A percentile compares a stretch with the other conserved stretches of the same genome.
Conservation (phyloP, 1,284 basidiomycete genomes). For the Cryptococcus maquisensis region DNA sequence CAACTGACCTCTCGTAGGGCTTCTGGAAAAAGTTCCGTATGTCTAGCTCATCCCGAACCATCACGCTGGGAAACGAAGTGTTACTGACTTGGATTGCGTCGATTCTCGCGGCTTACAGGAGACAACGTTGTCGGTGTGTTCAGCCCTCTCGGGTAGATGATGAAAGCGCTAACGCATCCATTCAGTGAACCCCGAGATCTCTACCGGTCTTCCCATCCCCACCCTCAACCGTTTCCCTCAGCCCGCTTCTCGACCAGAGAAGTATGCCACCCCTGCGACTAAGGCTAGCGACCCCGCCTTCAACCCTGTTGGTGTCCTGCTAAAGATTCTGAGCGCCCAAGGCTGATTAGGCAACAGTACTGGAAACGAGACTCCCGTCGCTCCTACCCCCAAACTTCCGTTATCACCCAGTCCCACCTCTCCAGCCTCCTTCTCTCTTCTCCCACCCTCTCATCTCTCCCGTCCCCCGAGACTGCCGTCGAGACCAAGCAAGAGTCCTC, state of each 20-base stretch:
- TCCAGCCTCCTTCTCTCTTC: constrained; percentile 78
- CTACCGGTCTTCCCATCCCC: constrained; percentile 79
- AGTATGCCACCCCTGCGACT: constrained; percentile 78
- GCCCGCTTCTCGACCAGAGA: constrained; percentile 80
- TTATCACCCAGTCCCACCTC: constrained; percentile 73
- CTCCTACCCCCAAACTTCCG: constrained; percentile 80
- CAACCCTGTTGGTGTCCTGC: constrained; percentile 17
- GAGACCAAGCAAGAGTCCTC: constrained; percentile 20
- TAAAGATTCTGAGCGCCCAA: neutral
- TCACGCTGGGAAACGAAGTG: too few relatives aligned
- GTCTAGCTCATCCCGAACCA: constrained; percentile 45
- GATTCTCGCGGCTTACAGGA: constrained; percentile 52
- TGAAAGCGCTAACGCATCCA: neutral
- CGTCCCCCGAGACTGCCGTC: constrained; percentile 56
- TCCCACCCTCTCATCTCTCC: constrained; percentile 67
- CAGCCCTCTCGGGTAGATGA: neutral
- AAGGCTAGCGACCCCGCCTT: constrained; percentile 59
- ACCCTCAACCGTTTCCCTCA: constrained; percentile 72
- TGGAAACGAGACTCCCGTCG: constrained; percentile 88
- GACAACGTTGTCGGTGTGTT: constrained; percentile 74
- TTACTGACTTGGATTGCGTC: too few relatives aligned
- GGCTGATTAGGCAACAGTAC: constrained; percentile 54
- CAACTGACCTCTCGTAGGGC: constrained; percentile 41
- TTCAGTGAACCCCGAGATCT: constrained; percentile 78
- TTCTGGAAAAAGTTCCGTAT: constrained; percentile 93